These are phyloP conservation scores for Trichoderma gamsii DNA, from an alignment of 495 filamentous ascomycete genomes.

Conservation along the genomic window DNA sequence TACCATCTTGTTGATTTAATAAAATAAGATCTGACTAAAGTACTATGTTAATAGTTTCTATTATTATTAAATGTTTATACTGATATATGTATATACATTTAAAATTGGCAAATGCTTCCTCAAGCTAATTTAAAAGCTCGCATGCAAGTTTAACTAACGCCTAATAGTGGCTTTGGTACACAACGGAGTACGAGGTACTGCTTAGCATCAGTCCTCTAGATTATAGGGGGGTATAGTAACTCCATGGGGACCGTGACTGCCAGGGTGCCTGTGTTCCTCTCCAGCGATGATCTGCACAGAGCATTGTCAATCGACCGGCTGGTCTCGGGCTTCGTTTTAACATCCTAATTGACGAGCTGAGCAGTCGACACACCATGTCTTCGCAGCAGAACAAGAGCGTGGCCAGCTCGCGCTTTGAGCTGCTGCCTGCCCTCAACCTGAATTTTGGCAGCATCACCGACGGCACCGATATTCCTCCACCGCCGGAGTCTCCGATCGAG, in stretches of 20 bases:
- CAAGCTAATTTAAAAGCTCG: too few relatives aligned
- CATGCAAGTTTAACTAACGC: too few relatives aligned
- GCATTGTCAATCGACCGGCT: neutral
- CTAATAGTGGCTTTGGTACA: too few relatives aligned
- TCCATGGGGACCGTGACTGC: neutral
- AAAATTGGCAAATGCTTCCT: too few relatives aligned
- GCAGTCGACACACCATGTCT: neutral
- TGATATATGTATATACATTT: too few relatives aligned
- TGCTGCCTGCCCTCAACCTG: conserved; percentile 43
- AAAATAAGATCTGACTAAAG: neutral
- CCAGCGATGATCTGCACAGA: neutral
- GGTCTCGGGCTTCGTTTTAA: neutral
- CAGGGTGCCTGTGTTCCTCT: neutral
- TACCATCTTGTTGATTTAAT: neutral
- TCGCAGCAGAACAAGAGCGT: neutral
- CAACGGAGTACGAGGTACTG: conserved; percentile 2
- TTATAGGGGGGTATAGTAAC: neutral
- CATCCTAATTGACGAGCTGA: neutral
- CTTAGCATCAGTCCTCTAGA: conserved; percentile 1
- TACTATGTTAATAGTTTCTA: neutral
- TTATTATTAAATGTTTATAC: neutral
- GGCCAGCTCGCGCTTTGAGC: conserved; percentile 37
- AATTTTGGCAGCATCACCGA: conserved; percentile 49
- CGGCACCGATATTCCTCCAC: conserved; percentile 52
- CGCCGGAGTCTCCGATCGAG: conserved; percentile 42